Evolutionary conservation across 306 rosid species (phyloP).

Genomic region (Mimosa pudica): DNA sequence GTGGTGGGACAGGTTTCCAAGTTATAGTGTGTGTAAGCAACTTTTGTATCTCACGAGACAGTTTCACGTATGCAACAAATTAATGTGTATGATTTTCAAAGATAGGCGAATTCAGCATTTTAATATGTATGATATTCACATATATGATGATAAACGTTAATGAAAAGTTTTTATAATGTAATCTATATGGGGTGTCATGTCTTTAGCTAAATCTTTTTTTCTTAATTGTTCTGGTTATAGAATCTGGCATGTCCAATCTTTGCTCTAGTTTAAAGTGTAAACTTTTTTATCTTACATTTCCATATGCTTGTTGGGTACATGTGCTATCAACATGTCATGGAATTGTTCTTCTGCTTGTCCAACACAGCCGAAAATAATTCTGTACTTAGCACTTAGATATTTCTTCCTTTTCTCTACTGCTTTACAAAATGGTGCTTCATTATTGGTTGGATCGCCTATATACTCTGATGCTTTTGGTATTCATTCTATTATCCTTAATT

Average conservation of each 20-base stretch:
- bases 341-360: neutral
- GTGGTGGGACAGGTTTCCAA: neutral
- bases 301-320: neutral
- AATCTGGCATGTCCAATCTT: neutral
- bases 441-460: neutral
- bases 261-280: neutral
- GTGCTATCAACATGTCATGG: neutral
- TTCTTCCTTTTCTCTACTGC: neutral
- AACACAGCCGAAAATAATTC: neutral
- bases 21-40: neutral
- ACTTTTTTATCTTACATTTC: neutral
- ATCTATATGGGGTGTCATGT: neutral
- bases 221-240: neutral
- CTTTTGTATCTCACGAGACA: neutral
- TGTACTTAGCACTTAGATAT: neutral
- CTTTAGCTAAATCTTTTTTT: neutral
- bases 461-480: neutral
- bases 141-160: neutral
- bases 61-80: neutral
- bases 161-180: neutral
- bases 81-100: neutral
- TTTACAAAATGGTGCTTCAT: constrained; percentile 8
- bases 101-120: neutral
- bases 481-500: neutral
- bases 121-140: neutral